Evolutionary conservation across 495 filamentous ascomycete species (phyloP).

Genomic region (Daldinia childiae): DNA sequence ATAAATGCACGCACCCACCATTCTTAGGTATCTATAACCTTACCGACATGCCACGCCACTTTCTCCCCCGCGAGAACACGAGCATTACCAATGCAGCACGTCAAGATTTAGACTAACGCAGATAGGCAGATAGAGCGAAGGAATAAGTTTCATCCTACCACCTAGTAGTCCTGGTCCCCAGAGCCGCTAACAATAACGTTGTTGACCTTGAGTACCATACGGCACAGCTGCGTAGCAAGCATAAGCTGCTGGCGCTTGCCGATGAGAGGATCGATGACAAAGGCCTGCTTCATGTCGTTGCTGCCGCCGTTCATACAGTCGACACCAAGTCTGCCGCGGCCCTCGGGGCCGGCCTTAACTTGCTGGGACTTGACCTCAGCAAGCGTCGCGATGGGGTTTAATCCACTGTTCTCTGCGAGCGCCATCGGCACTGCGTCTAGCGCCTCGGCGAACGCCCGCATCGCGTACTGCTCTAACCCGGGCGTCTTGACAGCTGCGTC

Average conservation of each 20-base stretch:
- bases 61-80: background rate
- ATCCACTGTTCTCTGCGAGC: conserved; percentile 93
- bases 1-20: background rate
- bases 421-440: conserved; percentile 96
- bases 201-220: conserved; percentile 98
- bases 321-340: conserved; percentile 76
- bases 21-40: background rate
- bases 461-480: conserved; percentile 96
- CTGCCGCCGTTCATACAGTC: conserved; percentile 96
- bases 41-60: background rate
- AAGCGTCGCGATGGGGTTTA: conserved; percentile 94
- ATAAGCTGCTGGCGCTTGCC: conserved; percentile 96
- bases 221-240: conserved; percentile 95
- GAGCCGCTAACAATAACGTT: conserved; percentile 96
- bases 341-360: conserved; percentile 84
- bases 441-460: conserved; percentile 96
- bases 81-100: background rate
- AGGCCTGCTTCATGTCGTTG: conserved; percentile 96
- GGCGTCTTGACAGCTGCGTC: conserved; percentile 94
- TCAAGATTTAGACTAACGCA: background rate
- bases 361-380: conserved; percentile 95
- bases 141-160: conserved; percentile 7
- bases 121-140: background rate
- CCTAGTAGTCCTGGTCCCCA: conserved; percentile 91
- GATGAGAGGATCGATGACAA: conserved; percentile 97